A percentile compares a stretch with the other conserved stretches of the same genome.
These are phyloP conservation scores for Thamnidium elegans DNA, from an alignment of 192 early-diverging fungal species.

Conservation along the genomic window DNA sequence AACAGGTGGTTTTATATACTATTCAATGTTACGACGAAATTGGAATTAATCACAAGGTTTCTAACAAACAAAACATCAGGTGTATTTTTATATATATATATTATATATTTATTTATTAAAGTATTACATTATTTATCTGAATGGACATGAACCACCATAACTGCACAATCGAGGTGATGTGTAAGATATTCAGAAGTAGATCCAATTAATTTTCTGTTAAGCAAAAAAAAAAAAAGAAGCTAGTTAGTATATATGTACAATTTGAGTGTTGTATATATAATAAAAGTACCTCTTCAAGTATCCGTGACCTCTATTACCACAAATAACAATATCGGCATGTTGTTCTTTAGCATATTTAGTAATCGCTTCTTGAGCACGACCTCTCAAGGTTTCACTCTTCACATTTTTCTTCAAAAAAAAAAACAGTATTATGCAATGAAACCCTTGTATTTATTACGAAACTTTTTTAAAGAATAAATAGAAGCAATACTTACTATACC, in stretches of 20 bases:
- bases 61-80: neutral
- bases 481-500: slow-evolving; percentile 6
- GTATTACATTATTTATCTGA: neutral
- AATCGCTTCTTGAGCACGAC: slow-evolving; percentile 5
- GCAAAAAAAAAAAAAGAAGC: no score
- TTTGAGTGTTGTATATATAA: no score
- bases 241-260: neutral
- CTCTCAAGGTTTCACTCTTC: neutral
- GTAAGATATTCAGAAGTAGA: slow-evolving; percentile 5
- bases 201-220: slow-evolving; percentile 2
- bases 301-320: slow-evolving; percentile 6
- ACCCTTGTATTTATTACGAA: no score
- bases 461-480: neutral
- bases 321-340: slow-evolving; percentile 3
- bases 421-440: neutral
- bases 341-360: slow-evolving; percentile 7
- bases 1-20: neutral
- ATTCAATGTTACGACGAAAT: neutral
- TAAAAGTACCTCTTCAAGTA: slow-evolving; percentile 14
- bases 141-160: neutral
- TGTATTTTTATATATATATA: neutral
- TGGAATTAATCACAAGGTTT: neutral
- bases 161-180: slow-evolving; percentile 5
- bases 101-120: neutral
- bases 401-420: slow-evolving; percentile 3